Evolutionary conservation across 805 yeast genomes (phyloP).

Genomic region (Maudiozyma pseudohumilis): DNA sequence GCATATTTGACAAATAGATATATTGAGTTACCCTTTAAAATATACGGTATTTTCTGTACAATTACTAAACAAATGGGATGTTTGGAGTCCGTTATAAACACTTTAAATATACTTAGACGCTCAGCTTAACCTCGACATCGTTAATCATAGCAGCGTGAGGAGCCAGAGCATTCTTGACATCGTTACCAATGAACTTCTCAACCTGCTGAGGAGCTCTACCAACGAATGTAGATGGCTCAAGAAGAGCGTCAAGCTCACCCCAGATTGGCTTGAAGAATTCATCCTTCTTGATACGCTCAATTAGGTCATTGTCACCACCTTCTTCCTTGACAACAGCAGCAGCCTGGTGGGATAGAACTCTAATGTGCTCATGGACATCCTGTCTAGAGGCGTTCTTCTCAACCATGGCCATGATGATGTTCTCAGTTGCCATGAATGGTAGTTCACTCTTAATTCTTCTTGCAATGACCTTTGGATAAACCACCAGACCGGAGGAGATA

Average conservation of each 20-base stretch:
- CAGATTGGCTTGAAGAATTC: conserved; percentile 84
- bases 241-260: conserved; percentile 65
- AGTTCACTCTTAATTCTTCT: conserved; percentile 89
- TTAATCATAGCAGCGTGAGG: conserved; percentile 53
- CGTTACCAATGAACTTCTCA: conserved; percentile 77
- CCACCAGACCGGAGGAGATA: conserved; percentile 91
- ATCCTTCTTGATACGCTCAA: conserved; percentile 71
- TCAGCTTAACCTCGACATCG: conserved; percentile 62
- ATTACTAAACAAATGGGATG: not conserved
- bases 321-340: conserved; percentile 94
- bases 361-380: conserved; percentile 94
- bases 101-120: conserved; percentile 59
- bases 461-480: conserved; percentile 96
- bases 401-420: conserved; percentile 99
- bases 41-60: not conserved
- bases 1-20: not conserved
- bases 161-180: conserved; percentile 73
- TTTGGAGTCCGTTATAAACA: not conserved
- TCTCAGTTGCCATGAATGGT: conserved; percentile 99
- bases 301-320: conserved; percentile 97
- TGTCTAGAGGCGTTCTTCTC: conserved; percentile 96
- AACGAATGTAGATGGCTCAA: conserved; percentile 89
- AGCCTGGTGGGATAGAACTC: conserved; percentile 95
- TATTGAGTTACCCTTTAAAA: not conserved
- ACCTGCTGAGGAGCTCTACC: conserved; percentile 99